These are phyloP conservation scores for Paxillus involutus DNA, from an alignment of 768 basidiomycete species.

Conservation along the genomic window DNA sequence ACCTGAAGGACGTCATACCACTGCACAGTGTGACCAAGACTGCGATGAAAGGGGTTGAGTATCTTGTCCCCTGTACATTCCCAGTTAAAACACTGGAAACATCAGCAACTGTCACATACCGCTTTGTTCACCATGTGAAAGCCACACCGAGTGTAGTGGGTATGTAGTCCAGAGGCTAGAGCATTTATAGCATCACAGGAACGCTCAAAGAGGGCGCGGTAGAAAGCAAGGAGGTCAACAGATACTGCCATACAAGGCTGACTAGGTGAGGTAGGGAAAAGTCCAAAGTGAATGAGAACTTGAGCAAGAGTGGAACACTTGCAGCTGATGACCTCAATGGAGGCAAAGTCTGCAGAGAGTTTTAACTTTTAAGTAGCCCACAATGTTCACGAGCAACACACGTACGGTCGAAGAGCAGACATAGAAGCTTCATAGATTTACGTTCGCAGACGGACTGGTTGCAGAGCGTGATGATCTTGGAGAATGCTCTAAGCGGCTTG, in stretches of 20 bases:
- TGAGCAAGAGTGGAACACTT: conserved; percentile 18
- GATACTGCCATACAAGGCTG: conserved; percentile 18
- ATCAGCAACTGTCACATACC: conserved; percentile 12
- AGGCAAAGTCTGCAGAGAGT: conserved; percentile 13
- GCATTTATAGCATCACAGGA: too few species aligned
- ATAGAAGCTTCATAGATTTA: neutral
- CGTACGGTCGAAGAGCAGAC: conserved; percentile 3
- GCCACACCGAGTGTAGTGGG: conserved; percentile 16
- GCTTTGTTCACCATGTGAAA: neutral
- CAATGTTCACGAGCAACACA: neutral
- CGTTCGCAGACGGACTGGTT: neutral
- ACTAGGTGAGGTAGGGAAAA: conserved; percentile 32
- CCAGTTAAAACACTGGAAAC: neutral
- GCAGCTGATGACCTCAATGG: conserved; percentile 16
- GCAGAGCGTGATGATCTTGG: neutral
- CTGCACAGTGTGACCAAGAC: too few species aligned
- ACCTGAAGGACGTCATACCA: too few species aligned
- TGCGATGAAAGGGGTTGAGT: conserved; percentile 31
- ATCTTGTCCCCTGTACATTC: conserved; percentile 19
- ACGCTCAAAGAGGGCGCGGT: conserved; percentile 32
- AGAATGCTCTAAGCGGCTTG: neutral
- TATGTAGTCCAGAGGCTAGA: neutral
- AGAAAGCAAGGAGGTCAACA: conserved; percentile 33
- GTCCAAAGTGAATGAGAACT: conserved; percentile 27
- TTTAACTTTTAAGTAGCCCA: neutral